Evolutionary conservation across 306 rosid species (phyloP), one percentile per base, ranked within the genome.

Genomic region (Trifolium pratense): DNA sequence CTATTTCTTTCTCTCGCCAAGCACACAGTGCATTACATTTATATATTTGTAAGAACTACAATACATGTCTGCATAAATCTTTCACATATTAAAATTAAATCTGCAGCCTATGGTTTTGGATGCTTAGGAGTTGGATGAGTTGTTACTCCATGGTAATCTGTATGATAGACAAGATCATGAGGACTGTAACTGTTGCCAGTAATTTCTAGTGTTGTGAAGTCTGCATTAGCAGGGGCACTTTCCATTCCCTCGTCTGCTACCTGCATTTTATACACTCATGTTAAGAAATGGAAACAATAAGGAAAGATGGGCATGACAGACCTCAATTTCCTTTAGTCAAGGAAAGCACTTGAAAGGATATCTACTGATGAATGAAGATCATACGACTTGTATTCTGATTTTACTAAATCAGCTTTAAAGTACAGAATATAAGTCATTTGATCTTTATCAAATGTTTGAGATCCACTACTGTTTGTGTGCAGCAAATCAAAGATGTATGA

Each of bases 41-140:
- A 70, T 72, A 68, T 70, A 69, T 78, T n/a, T 55, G 76, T 75
- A 43, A 79, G 56, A 40, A 70, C 65, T 79, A 73, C 23, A 68
- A 71, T 81, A 77, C 73, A 76, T 72, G 40, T 68, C 81, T 75
- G 80, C 84, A 76, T 80, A 81, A 31, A 52, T 69, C 58, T 72
- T 73, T 49, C 46, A 5, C 69, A 71, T 7, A 17, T 31, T 34
- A 81, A 79, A 78, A 55, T 23, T 57, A 66, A 77, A 79, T 40
- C 42, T 59, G 75, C 42, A 49, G 62, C 68, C 78, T 85, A 87
- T 46, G 89, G 95, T 46, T 45, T 86, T 67, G 98, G 90, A 85
- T 93, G 98, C 62, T 75, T 89, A 14, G 98, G 98, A 57, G 87
- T 89, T 76, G 98, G 98, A 85, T 93, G 98, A 73, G 98, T 91